These are phyloP conservation scores for Fermentozyma sake DNA, from an alignment of 1,139 yeast genomes.

Conservation along the genomic window DNA sequence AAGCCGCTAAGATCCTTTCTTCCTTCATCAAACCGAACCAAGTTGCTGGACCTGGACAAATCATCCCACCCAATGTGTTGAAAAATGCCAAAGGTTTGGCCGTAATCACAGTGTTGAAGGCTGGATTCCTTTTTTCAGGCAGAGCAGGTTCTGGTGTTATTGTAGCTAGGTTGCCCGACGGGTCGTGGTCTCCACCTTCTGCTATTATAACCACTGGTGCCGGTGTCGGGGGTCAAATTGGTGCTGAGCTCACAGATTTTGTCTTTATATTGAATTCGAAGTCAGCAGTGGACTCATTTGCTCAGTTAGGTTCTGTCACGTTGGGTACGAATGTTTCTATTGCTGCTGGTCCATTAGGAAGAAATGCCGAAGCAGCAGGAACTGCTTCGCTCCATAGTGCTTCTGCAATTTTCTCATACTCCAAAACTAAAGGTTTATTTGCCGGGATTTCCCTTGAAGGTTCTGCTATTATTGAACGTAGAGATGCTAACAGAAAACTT, in stretches of 20 bases:
- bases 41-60: slow-evolving; percentile 80
- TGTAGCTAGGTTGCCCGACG: slow-evolving; percentile 91
- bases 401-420: slow-evolving; percentile 88
- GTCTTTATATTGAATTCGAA: slow-evolving; percentile 84
- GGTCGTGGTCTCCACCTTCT: slow-evolving; percentile 97
- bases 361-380: slow-evolving; percentile 98
- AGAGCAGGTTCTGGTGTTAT: slow-evolving; percentile 97
- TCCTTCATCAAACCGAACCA: slow-evolving; percentile 96
- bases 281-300: slow-evolving; percentile 90
- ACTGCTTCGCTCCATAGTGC: slow-evolving; percentile 85
- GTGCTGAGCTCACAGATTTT: slow-evolving; percentile 94
- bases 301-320: slow-evolving; percentile 91
- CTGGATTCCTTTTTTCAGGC: slow-evolving; percentile 93
- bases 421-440: slow-evolving; percentile 93
- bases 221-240: slow-evolving; percentile 97
- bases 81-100: slow-evolving; percentile 93
- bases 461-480: slow-evolving; percentile 87
- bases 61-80: slow-evolving; percentile 85
- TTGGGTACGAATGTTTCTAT: slow-evolving; percentile 92
- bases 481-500: slow-evolving; percentile 94
- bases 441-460: slow-evolving; percentile 98
- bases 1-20: slow-evolving; percentile 91
- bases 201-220: slow-evolving; percentile 97
- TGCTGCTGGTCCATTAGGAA: slow-evolving; percentile 98
- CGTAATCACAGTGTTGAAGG: slow-evolving; percentile 84